These are phyloP conservation scores for Gossypium mustelinum DNA, from an alignment of 345 rosid genomes.

Conservation along the genomic window DNA sequence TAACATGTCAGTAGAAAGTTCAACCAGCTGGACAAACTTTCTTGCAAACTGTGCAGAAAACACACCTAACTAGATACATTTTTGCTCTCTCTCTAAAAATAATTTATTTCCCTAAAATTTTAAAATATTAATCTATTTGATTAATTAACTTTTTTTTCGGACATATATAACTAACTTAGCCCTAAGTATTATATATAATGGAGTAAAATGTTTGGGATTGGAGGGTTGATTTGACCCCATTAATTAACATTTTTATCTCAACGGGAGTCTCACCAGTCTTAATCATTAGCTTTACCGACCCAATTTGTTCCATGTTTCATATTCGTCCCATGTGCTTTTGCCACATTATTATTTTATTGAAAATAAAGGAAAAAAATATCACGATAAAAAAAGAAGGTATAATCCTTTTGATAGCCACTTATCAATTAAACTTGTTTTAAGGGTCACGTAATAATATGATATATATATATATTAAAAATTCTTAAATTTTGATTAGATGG, in stretches of 20 bases:
- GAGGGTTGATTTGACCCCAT: not conserved
- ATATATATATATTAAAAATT: too few species aligned
- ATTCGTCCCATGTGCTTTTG: not conserved
- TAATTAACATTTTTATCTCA: not conserved
- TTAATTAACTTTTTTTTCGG: too few species aligned
- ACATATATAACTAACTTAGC: too few species aligned
- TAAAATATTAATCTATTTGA: too few species aligned
- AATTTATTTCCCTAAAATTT: too few species aligned
- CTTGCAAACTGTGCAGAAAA: too few species aligned
- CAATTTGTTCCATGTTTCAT: not conserved
- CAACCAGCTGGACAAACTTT: rapidly evolving
- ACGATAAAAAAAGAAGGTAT: not conserved
- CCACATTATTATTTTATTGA: not conserved
- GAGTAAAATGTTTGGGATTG: not conserved
- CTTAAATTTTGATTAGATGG: too few species aligned
- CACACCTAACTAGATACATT: rapidly evolving
- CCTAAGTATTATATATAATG: not conserved
- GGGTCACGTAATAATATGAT: too few species aligned
- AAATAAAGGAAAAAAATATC: not conserved
- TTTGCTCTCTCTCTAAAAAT: too few species aligned
- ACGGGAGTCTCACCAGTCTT: not conserved
- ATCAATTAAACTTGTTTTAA: too few species aligned
- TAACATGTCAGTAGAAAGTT: too few species aligned
- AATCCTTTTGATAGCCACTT: not conserved
- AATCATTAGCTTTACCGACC: not conserved